A percentile compares a stretch with the other conserved stretches of the same genome.
These are phyloP conservation scores for Alternaria sp. DNA, from an alignment of 2,329 filamentous ascomycete species.

Conservation along the genomic window DNA sequence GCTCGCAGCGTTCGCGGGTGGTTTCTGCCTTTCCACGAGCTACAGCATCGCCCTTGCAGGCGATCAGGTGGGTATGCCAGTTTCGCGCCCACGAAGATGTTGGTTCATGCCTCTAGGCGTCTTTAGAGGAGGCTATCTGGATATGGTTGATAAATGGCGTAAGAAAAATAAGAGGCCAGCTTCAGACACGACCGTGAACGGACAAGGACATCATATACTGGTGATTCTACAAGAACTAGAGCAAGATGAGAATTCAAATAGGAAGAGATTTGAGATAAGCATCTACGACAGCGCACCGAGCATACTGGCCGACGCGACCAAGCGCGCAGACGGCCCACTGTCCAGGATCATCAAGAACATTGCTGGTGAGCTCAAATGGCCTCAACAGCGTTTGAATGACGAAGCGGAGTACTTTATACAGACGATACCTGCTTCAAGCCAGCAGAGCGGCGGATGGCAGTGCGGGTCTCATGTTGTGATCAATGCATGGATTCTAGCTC, in stretches of 20 bases:
- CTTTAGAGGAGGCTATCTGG: not conserved
- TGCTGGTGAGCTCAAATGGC: too few relatives aligned
- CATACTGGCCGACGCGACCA: not conserved
- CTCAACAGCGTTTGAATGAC: too few relatives aligned
- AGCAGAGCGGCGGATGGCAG: not conserved
- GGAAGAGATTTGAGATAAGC: too few relatives aligned
- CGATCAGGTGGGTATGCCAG: not conserved
- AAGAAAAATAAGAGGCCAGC: not conserved
- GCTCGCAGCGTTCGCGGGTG: conserved; percentile 8
- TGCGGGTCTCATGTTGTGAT: conserved; percentile 30
- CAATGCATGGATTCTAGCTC: conserved; percentile 40
- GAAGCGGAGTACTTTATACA: not conserved
- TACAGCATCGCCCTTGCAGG: not conserved
- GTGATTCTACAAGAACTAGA: not conserved
- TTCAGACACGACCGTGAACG: not conserved
- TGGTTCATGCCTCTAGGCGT: conserved; percentile 20
- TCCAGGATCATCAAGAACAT: too few relatives aligned
- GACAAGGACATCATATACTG: not conserved
- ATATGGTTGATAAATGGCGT: not conserved
- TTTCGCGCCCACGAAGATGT: conserved; percentile 14
- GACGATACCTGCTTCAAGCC: not conserved
- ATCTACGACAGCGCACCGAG: not conserved
- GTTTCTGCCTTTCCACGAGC: conserved; percentile 12
- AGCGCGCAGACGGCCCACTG: not conserved
- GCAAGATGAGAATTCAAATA: too few relatives aligned